phyloP scores from a whole-genome alignment of 495 filamentous ascomycete species.

The Chlorociboria aeruginascens region DNA sequence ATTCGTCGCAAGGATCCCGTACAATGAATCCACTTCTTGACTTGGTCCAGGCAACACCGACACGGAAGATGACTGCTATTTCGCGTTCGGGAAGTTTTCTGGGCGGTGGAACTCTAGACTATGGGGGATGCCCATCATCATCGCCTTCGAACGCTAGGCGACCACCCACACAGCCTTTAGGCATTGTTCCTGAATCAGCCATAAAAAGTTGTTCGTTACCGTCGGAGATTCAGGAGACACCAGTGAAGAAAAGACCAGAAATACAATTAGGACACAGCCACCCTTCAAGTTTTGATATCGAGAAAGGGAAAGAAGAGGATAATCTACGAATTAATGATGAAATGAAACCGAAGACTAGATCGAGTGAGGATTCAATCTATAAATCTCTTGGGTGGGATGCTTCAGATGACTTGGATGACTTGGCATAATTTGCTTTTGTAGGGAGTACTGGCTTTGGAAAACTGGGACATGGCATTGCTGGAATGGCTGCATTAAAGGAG shows the following conservation, averaged over 20 bases:
- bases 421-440: constrained; percentile 16
- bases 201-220: background rate
- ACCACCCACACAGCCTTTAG: constrained; percentile 12
- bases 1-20: background rate
- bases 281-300: background rate
- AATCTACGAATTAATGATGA: constrained; percentile 15
- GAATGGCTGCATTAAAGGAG: background rate
- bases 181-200: constrained; percentile 6
- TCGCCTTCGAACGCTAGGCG: constrained; percentile 12
- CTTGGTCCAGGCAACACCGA: constrained; percentile 12
- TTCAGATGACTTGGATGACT: constrained; percentile 40
- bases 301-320: constrained; percentile 17
- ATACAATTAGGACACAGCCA: constrained; percentile 2
- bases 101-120: background rate
- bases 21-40: constrained; percentile 7
- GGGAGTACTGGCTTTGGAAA: constrained; percentile 1
- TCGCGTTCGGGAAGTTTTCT: background rate
- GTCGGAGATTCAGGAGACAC: constrained; percentile 12
- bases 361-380: constrained; percentile 45
- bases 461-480: no score
- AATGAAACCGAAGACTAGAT: constrained; percentile 4
- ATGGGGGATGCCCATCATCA: constrained; percentile 6
- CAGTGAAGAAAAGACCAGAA: constrained; percentile 9
- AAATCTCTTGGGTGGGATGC: constrained; percentile 70
- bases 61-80: constrained; percentile 1